Base-by-base conservation (phyloP, 495 filamentous ascomycete species). In the Terfezia boudieri region DNA sequence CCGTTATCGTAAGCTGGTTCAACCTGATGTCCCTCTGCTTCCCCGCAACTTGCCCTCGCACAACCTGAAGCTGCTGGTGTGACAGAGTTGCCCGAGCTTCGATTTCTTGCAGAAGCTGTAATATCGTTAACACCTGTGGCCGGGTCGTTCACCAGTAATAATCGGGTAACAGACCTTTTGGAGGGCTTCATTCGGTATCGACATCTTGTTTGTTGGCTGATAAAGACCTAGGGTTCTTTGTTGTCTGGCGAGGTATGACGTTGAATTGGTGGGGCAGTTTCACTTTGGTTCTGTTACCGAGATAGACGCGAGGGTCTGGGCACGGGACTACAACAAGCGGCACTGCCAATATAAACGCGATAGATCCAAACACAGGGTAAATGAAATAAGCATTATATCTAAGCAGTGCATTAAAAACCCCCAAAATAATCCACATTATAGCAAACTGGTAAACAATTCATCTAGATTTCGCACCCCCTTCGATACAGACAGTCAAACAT, bases 181-280 rank as follows among this genome's bases (percentile, higher is more conserved):
- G 57, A 96, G 72, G 60, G 89, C 86, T 74, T 94, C 85, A 64
- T 90, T 94, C 55, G 89, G 82, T 61, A 98, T 89, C 58, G 90
- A 92, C 90, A 98, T 98, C 56, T 60, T 75, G 37, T 46, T 14
- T 46, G 41, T 14, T 46, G 41, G 7, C 7, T 4, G 26, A 32
- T 32, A 32, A 32, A 32, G 26, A 32, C 0, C 7, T 32, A 32
- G 26, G 26, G 26, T 5, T 32, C 26, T 32, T 32, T 32, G 7
- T 7, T 32, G 26, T 32, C 26, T 7, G 26, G 26, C 26, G 26
- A 32, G 26, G 26, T 32, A 7, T 32, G 26, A 32, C 4, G 26
- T 32, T 32, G 1, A 32, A 32, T 32, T 32, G 26, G 26, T 2
- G 26, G 4, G 26, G 26, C 26, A 32, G 2, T 7, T 32, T 20